These are phyloP conservation scores for Tetradesmus lagerheimii DNA, from an alignment of 139 green algal species.

Conservation along the genomic window DNA sequence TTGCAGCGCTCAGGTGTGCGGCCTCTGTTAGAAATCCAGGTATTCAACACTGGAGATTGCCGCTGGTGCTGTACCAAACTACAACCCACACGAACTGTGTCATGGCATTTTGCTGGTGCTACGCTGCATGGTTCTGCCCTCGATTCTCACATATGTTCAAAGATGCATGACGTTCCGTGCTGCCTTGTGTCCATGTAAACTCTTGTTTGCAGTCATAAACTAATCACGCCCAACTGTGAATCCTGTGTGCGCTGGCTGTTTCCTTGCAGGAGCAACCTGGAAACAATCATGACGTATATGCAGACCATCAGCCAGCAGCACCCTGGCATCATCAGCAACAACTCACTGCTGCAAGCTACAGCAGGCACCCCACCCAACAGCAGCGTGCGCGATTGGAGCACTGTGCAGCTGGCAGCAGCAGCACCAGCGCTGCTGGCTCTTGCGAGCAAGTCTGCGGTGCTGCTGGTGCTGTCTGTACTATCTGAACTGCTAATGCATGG, in stretches of 20 bases:
- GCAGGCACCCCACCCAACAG: not conserved
- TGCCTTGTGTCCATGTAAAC: no score
- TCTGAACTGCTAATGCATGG: slow-evolving; percentile 13
- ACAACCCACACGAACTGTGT: no score
- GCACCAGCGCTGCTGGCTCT: not conserved
- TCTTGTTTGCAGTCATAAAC: no score
- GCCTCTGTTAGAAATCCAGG: no score
- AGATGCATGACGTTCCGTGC: no score
- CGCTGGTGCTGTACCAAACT: no score
- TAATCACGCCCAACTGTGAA: no score
- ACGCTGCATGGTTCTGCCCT: no score
- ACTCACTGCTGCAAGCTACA: not conserved
- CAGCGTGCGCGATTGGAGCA: not conserved
- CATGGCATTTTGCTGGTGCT: no score
- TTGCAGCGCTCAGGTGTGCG: slow-evolving; percentile 14
- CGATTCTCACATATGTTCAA: no score
- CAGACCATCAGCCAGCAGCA: not conserved
- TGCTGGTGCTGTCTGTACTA: slow-evolving; percentile 25
- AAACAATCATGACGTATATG: not conserved
- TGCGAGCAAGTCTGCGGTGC: slow-evolving; percentile 6
- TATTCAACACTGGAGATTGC: no score
- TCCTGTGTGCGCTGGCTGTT: no score
- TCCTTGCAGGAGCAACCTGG: not conserved
- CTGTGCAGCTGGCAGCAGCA: not conserved
- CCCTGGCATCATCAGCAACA: not conserved